These are phyloP conservation scores for Pyricularia sp. DNA, from an alignment of 2,329 filamentous ascomycete genomes.

Conservation along the genomic window DNA sequence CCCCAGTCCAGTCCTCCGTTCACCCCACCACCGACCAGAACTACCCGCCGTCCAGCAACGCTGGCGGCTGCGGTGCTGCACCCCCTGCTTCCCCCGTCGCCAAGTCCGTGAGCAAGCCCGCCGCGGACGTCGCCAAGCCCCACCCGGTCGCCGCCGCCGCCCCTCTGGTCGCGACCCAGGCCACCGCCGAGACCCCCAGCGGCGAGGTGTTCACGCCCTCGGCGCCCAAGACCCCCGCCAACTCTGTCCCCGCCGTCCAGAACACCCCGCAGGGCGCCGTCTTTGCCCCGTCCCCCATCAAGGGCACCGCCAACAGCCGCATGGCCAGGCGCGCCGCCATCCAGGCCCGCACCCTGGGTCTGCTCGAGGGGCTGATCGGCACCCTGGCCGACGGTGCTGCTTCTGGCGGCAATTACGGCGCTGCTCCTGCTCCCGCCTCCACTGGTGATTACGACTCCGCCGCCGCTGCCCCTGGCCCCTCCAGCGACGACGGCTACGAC, in stretches of 20 bases:
- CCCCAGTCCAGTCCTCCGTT: not conserved
- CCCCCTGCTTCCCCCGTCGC: not conserved
- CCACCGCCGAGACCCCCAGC: not conserved
- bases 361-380: not conserved
- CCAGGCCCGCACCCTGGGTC: not conserved
- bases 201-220: not conserved
- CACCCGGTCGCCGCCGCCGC: too few species aligned
- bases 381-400: not conserved
- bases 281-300: not conserved
- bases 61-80: not conserved
- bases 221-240: not conserved
- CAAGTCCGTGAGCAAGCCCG: too few species aligned
- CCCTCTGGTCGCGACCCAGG: not conserved
- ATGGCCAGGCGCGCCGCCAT: not conserved
- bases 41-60: not conserved
- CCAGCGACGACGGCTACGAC: too few species aligned
- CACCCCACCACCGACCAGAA: not conserved
- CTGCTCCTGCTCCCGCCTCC: too few species aligned
- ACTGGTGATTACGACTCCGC: not conserved
- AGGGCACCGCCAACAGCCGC: not conserved
- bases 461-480: too few species aligned
- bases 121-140: too few species aligned
- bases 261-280: not conserved
- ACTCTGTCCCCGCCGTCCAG: not conserved
- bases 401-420: not conserved